Percentiles rank a stretch among this genome's conserved stretches.
Conservation (phyloP, 768 basidiomycete genomes). For the Collybia sp. region DNA sequence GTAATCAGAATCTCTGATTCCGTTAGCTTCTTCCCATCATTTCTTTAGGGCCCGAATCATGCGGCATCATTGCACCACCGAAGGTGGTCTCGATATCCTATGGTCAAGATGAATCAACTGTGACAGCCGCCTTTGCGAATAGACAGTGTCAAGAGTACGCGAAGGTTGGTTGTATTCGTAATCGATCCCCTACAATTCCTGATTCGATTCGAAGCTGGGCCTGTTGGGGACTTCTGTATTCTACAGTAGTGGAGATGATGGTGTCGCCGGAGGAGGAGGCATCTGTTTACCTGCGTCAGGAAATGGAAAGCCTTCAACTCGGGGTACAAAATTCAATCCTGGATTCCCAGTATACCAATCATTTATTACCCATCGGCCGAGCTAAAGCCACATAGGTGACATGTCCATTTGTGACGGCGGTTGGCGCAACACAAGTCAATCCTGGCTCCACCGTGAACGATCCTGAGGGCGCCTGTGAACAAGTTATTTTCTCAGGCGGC, state of each 20-base stretch:
- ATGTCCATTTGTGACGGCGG: slow-evolving; percentile 47
- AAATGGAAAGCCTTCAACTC: slow-evolving; percentile 11
- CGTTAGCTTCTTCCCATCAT: no score
- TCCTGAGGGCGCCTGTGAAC: slow-evolving; percentile 39
- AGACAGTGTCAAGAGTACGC: slow-evolving; percentile 48
- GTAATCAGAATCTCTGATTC: slow-evolving; percentile 41
- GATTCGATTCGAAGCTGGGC: slow-evolving; percentile 33
- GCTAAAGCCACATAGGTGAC: slow-evolving; percentile 19
- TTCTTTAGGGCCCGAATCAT: slow-evolving; percentile 25
- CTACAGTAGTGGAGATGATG: slow-evolving; percentile 52
- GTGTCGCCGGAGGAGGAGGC: slow-evolving; percentile 7
- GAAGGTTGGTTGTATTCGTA: slow-evolving; percentile 14
- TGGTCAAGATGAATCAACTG: slow-evolving; percentile 35
- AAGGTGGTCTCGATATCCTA: slow-evolving; percentile 40
- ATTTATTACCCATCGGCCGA: not conserved
- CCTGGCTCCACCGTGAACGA: slow-evolving; percentile 38
- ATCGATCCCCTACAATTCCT: not conserved
- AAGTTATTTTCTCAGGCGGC: slow-evolving; percentile 44
- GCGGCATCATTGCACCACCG: slow-evolving; percentile 36
- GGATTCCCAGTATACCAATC: slow-evolving; percentile 14
- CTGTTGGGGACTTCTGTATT: slow-evolving; percentile 54
- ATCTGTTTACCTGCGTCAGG: not conserved
- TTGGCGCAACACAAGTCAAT: slow-evolving; percentile 47
- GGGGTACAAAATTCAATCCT: slow-evolving; percentile 20
- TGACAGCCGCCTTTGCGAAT: slow-evolving; percentile 32